Conservation (phyloP, 257 asterid species). For the Solanum pimpinellifolium region DNA sequence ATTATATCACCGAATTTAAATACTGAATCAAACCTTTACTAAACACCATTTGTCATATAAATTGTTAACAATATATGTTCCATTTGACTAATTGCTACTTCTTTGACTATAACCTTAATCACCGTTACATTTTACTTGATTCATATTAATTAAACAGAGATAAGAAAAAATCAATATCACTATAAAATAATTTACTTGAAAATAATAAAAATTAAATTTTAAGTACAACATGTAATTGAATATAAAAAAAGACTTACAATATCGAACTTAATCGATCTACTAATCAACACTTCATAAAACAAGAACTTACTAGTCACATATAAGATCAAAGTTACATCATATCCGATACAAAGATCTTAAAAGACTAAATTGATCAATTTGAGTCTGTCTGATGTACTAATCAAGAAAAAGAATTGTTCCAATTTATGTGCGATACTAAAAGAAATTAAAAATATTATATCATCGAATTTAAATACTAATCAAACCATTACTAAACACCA, state of each 20-base stretch:
- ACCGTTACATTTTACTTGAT: not conserved
- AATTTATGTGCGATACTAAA: accelerated
- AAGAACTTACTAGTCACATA: not conserved
- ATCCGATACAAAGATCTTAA: not conserved
- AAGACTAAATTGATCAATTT: not conserved
- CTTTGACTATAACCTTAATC: conserved; percentile 16
- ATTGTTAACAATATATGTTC: not conserved
- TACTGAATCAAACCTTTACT: not conserved
- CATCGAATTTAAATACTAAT: not conserved
- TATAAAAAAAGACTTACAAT: not conserved
- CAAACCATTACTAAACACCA: no score
- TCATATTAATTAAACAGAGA: not conserved
- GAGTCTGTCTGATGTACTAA: not conserved
- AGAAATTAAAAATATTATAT: no score
- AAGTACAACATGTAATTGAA: not conserved
- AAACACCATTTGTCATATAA: no score
- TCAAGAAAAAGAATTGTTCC: not conserved
- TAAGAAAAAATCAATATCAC: no score
- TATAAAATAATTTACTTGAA: no score
- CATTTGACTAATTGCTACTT: conserved; percentile 22
- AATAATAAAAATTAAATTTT: not conserved
- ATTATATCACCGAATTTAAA: not conserved
- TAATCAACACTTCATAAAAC: not conserved
- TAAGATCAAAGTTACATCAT: not conserved
- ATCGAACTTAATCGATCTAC: accelerated